Conservation (phyloP, 192 early-diverging fungal species). For the Coemansia sp. region DNA sequence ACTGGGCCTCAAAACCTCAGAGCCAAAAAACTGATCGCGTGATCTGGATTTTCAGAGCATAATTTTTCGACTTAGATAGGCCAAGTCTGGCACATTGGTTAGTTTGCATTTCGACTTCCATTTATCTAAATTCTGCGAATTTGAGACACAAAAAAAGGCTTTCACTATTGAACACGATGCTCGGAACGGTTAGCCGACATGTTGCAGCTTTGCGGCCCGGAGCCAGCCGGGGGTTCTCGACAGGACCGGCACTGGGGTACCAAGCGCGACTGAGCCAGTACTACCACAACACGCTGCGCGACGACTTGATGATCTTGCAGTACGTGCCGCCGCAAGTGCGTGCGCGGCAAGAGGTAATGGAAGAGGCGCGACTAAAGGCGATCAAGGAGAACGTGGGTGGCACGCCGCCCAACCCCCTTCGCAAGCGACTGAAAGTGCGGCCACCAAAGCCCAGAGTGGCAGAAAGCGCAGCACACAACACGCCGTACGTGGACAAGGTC, state of each 20-base stretch:
- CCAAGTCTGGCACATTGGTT: neutral
- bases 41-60: neutral
- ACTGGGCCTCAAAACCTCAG: slow-evolving; percentile 2
- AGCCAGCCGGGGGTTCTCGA: slow-evolving; percentile 24
- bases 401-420: slow-evolving; percentile 56
- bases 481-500: slow-evolving; percentile 74
- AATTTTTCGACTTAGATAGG: neutral
- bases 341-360: slow-evolving; percentile 31
- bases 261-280: slow-evolving; percentile 69
- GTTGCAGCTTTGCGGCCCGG: slow-evolving; percentile 10
- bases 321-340: slow-evolving; percentile 67
- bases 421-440: slow-evolving; percentile 46
- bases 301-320: slow-evolving; percentile 73
- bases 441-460: slow-evolving; percentile 60
- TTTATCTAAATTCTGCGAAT: neutral
- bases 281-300: slow-evolving; percentile 71
- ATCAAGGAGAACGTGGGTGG: slow-evolving; percentile 26
- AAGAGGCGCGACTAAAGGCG: slow-evolving; percentile 36
- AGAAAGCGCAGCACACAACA: slow-evolving; percentile 60
- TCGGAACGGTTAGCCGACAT: slow-evolving; percentile 27
- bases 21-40: neutral
- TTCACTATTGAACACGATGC: slow-evolving; percentile 17
- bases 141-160: neutral
- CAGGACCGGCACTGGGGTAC: slow-evolving; percentile 29
- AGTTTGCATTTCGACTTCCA: neutral